These are phyloP conservation scores for Ogataea haglerorum DNA, from an alignment of 805 yeast genomes.

Conservation along the genomic window DNA sequence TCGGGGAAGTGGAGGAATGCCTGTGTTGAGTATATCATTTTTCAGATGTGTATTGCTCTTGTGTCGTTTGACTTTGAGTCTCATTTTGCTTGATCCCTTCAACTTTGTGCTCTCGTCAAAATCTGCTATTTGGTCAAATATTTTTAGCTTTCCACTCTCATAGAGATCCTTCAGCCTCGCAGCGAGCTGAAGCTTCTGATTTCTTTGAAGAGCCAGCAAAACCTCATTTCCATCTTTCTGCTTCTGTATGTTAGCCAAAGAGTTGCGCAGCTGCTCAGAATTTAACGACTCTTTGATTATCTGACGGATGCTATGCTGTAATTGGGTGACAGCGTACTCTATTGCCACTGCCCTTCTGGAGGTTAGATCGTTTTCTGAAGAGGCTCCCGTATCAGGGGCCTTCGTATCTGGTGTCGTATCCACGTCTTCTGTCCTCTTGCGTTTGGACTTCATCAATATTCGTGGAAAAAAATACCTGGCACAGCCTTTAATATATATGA, in stretches of 20 bases:
- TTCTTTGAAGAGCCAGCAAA: conserved; percentile 48
- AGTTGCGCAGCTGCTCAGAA: conserved; percentile 37
- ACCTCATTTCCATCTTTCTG: conserved; percentile 35
- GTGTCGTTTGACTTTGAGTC: conserved; percentile 11
- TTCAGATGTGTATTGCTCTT: background rate
- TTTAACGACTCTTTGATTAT: conserved; percentile 59
- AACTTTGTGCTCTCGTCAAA: conserved; percentile 34
- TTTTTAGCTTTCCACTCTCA: conserved; percentile 41
- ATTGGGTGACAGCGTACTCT: conserved; percentile 51
- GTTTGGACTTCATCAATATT: conserved; percentile 1
- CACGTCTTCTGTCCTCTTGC: background rate
- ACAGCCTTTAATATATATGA: no score
- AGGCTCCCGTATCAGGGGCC: background rate
- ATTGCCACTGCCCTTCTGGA: conserved; percentile 25
- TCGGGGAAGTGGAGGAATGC: conserved; percentile 70
- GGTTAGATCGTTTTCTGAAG: conserved; percentile 8
- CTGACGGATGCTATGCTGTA: conserved; percentile 49
- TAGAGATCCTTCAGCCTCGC: conserved; percentile 55
- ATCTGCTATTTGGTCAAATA: conserved; percentile 53
- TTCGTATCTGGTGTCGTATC: background rate
- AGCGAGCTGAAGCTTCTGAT: conserved; percentile 56
- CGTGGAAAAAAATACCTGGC: background rate
- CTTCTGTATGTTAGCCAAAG: conserved; percentile 21
- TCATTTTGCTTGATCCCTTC: conserved; percentile 17
- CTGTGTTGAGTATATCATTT: conserved; percentile 16